Percentiles rank a stretch among this genome's conserved stretches.
These are phyloP conservation scores for Mycothermus thermophilus DNA, from an alignment of 495 filamentous ascomycete species.

Conservation along the genomic window DNA sequence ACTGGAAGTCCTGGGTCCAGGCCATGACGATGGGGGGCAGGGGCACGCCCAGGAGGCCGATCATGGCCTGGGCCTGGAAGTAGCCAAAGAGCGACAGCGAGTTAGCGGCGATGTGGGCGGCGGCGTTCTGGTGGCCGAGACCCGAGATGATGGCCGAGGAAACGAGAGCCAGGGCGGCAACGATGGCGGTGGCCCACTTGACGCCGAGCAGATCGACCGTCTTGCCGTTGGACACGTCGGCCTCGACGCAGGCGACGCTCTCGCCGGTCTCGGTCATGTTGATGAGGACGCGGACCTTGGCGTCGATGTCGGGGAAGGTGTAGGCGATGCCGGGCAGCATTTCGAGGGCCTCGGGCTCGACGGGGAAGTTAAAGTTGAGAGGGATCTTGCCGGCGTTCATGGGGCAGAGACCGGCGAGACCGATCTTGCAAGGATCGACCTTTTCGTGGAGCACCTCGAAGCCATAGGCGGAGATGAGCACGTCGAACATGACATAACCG, in stretches of 20 bases:
- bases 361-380: slow-evolving; percentile 54
- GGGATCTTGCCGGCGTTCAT: slow-evolving; percentile 82
- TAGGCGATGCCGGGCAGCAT: slow-evolving; percentile 78
- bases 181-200: slow-evolving; percentile 82
- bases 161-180: slow-evolving; percentile 72
- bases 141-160: slow-evolving; percentile 76
- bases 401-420: slow-evolving; percentile 71
- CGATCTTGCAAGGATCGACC: slow-evolving; percentile 61
- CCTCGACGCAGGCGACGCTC: slow-evolving; percentile 79
- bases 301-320: slow-evolving; percentile 84
- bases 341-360: slow-evolving; percentile 41
- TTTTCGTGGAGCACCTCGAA: slow-evolving; percentile 48
- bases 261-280: slow-evolving; percentile 44
- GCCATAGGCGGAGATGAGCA: slow-evolving; percentile 73
- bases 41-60: slow-evolving; percentile 68
- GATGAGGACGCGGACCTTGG: slow-evolving; percentile 66
- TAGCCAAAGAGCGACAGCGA: slow-evolving; percentile 89
- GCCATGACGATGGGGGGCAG: slow-evolving; percentile 82
- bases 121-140: slow-evolving; percentile 83
- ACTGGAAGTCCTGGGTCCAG: slow-evolving; percentile 98
- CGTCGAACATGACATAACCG: slow-evolving; percentile 66
- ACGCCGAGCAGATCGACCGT: slow-evolving; percentile 83
- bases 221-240: slow-evolving; percentile 80
- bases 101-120: slow-evolving; percentile 89
- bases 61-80: slow-evolving; percentile 93